Evolutionary conservation across 2,329 filamentous ascomycete species (phyloP).

Genomic region (Juglanconis sp.): DNA sequence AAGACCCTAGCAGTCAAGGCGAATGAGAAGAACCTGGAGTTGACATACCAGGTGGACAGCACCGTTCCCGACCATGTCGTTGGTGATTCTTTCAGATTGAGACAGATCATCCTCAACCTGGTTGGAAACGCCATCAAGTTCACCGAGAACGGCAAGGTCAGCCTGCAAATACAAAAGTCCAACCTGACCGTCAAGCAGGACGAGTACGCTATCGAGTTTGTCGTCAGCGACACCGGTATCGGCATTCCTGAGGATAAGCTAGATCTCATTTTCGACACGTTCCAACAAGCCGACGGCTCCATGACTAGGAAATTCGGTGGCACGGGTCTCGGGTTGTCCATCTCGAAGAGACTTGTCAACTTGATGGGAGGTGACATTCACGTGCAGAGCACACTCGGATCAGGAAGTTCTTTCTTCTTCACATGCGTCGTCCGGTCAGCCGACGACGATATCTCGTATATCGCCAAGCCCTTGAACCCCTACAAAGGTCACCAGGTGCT

Average conservation of each 20-base stretch:
- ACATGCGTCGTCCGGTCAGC: constrained; percentile 88
- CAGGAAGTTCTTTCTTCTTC: constrained; percentile 94
- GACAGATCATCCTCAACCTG: constrained; percentile 94
- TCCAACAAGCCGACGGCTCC: constrained; percentile 96
- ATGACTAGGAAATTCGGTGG: constrained; percentile 95
- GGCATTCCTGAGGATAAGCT: constrained; percentile 94
- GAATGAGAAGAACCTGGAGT: constrained; percentile 89
- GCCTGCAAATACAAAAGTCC: constrained; percentile 78
- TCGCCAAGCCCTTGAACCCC: constrained; percentile 81
- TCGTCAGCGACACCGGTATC: constrained; percentile 93
- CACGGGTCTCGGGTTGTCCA: constrained; percentile 88
- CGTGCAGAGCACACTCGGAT: constrained; percentile 89
- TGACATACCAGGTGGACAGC: constrained; percentile 90
- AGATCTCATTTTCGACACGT: constrained; percentile 96
- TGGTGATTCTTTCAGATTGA: constrained; percentile 91
- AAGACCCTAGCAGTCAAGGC: constrained; percentile 97
- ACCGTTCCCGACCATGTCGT: constrained; percentile 93
- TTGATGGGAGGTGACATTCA: constrained; percentile 96
- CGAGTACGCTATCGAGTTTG: constrained; percentile 93
- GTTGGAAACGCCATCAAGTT: constrained; percentile 99
- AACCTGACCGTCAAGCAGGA: constrained; percentile 62
- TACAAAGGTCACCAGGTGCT: constrained; percentile 90
- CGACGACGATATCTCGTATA: constrained; percentile 70
- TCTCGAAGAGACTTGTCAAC: constrained; percentile 91
- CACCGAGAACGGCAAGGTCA: constrained; percentile 93